Evolutionary conservation across 371 early-diverging fungal species (phyloP).

Genomic region (Mucor plumbeus): DNA sequence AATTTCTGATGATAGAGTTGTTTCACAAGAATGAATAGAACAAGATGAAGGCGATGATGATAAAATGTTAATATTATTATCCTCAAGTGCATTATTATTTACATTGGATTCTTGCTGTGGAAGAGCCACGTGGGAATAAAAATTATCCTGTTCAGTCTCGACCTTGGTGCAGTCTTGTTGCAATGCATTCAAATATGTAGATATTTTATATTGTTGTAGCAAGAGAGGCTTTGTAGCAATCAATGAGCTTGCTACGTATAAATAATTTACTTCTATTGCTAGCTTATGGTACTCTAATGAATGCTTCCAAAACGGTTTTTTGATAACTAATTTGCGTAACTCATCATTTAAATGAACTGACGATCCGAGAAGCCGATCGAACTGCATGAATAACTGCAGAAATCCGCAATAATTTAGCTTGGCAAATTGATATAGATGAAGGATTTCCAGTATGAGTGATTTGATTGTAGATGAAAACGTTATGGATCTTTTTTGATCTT

Average conservation of each 20-base stretch:
- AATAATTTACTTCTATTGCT: neutral
- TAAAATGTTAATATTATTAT: neutral
- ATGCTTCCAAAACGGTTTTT: slow-evolving; percentile 17
- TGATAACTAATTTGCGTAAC: neutral
- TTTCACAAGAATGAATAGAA: slow-evolving; percentile 14
- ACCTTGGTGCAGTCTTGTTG: neutral
- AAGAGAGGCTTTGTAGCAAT: too few relatives aligned
- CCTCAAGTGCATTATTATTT: slow-evolving; percentile 4
- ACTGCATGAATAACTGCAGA: slow-evolving; percentile 17
- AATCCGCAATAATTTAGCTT: slow-evolving; percentile 30
- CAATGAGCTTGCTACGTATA: neutral
- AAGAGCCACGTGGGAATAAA: slow-evolving; percentile 1
- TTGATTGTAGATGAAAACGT: neutral
- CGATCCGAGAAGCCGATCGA: slow-evolving; percentile 9
- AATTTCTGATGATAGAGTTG: slow-evolving; percentile 3
- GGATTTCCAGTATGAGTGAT: slow-evolving; percentile 16
- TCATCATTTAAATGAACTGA: neutral
- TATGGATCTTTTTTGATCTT: neutral
- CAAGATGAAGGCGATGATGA: neutral
- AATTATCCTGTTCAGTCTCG: neutral
- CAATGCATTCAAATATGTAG: neutral
- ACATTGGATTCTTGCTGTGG: neutral
- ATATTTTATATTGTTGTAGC: neutral
- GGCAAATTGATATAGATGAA: slow-evolving; percentile 20
- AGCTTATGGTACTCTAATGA: neutral